A percentile compares a stretch with the other conserved stretches of the same genome.
phyloP scores from a whole-genome alignment of 371 early-diverging fungal genomes.

The Syncephalastrum contaminatum region DNA sequence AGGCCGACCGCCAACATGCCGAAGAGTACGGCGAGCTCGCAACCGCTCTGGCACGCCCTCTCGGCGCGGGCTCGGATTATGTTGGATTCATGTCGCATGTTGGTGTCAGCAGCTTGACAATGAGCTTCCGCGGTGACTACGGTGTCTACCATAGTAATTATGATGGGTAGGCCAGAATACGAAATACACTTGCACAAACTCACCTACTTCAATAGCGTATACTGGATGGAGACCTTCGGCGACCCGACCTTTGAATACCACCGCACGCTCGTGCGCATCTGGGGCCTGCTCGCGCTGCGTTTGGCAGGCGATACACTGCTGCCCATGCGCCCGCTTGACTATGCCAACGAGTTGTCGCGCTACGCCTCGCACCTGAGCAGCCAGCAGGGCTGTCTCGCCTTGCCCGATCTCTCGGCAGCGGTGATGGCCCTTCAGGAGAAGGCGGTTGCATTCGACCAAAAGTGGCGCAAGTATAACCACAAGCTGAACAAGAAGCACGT shows the following conservation, averaged over 20 bases:
- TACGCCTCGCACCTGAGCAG: constrained; percentile 7
- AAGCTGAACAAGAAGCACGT: constrained; percentile 10
- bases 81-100: constrained; percentile 50
- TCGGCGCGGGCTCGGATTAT: constrained; percentile 53
- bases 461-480: constrained; percentile 8
- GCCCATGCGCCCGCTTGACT: constrained; percentile 23
- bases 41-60: constrained; percentile 14
- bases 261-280: constrained; percentile 32
- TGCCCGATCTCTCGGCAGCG: constrained; percentile 12
- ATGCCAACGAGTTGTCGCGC: constrained; percentile 28
- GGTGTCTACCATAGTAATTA: constrained; percentile 61
- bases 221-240: constrained; percentile 52
- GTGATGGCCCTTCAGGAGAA: constrained; percentile 6
- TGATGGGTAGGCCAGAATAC: constrained; percentile 53
- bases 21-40: constrained; percentile 2
- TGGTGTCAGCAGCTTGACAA: constrained; percentile 47
- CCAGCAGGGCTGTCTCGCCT: constrained; percentile 7
- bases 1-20: constrained; percentile 9
- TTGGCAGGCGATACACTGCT: constrained; percentile 36
- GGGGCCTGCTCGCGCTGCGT: constrained; percentile 39
- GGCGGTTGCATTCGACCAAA: constrained; percentile 7
- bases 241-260: constrained; percentile 55
- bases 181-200: neutral
- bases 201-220: constrained; percentile 10
- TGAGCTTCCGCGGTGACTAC: constrained; percentile 37